A percentile compares a stretch with the other conserved stretches of the same genome.
Conservation (phyloP, 371 early-diverging fungal genomes). For the Fennellomyces sp. region DNA sequence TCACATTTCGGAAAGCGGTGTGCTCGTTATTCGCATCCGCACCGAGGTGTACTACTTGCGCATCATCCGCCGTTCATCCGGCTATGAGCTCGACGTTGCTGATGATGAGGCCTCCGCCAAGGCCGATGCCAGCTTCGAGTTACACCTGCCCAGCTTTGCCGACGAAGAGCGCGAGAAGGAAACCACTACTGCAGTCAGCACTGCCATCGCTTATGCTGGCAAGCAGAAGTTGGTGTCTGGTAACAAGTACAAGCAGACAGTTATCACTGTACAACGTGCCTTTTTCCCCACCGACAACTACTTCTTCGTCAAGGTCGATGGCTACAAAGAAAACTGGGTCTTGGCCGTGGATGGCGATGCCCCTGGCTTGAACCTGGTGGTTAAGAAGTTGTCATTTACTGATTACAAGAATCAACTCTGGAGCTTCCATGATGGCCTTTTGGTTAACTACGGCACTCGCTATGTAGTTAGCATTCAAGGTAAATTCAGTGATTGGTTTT, state of each 20-base stretch:
- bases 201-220: constrained; percentile 22
- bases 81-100: constrained; percentile 19
- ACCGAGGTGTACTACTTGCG: constrained; percentile 35
- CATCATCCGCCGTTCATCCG: constrained; percentile 18
- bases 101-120: constrained; percentile 12
- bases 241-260: constrained; percentile 13
- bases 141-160: constrained; percentile 36
- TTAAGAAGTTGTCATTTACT: constrained; percentile 31
- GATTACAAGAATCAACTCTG: constrained; percentile 49
- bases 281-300: constrained; percentile 40
- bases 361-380: constrained; percentile 19
- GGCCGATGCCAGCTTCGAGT: constrained; percentile 25
- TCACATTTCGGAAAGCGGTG: constrained; percentile 31
- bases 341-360: constrained; percentile 26
- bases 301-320: constrained; percentile 45
- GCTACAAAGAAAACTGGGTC: constrained; percentile 22
- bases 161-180: constrained; percentile 26
- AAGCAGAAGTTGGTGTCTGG: constrained; percentile 15
- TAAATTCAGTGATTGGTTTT: too few relatives aligned
- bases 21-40: constrained; percentile 28
- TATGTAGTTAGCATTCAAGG: constrained; percentile 44
- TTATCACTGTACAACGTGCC: constrained; percentile 23
- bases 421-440: constrained; percentile 51
- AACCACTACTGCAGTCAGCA: constrained; percentile 12
- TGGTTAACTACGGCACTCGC: constrained; percentile 56